Evolutionary conservation across 2,329 filamentous ascomycete genomes (phyloP), one percentile per base, ranked within the genome.

Genomic region (Boeremia exigua): DNA sequence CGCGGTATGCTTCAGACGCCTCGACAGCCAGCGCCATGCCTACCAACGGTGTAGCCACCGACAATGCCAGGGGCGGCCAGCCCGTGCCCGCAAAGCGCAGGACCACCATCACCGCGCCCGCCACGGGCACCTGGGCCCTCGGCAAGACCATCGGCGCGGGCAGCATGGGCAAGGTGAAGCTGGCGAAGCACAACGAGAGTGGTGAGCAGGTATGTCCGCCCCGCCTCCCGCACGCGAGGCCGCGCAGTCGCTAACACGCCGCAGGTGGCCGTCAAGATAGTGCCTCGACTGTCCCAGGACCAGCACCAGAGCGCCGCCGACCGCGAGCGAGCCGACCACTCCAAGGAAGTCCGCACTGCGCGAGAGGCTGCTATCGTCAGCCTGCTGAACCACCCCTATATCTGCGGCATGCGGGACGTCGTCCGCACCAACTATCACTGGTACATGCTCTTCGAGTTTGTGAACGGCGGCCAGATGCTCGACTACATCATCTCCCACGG

Each of bases 371-470:
- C 95, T 65, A 98, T 99, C 71, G 94, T 97, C 60, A 96, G 91
- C 25, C 86, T 99, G 43, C 85, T 97, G 54, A 92, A 92, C 71
- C 95, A 98, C 70, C 95, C 94, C 12, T 96, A 96, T 72, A 96
- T 99, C 55, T 98, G 95, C 75, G 92, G 91, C 56, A 90, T 99
- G 84, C 88, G 92, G 63, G 95, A 99, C 78, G 92, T 97, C 25
- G 90, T 98, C 53, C 89, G 93, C 54, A 98, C 95, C 46, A 94
- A 95, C 70, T 95, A 97, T 75, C 95, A 99, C 77, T 99, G 95
- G 95, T 99, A 99, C 78, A 99, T 99, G 95, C 87, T 99, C 47
- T 99, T 96, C 72, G 95, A 99, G 79, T 97, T 95, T 75, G 95
- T 99, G 77, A 97, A 99, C 72, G 95, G 95, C 43, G 95, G 95